These are phyloP conservation scores for Populus hybrid DNA, from an alignment of 441 rosid species.

Conservation along the genomic window DNA sequence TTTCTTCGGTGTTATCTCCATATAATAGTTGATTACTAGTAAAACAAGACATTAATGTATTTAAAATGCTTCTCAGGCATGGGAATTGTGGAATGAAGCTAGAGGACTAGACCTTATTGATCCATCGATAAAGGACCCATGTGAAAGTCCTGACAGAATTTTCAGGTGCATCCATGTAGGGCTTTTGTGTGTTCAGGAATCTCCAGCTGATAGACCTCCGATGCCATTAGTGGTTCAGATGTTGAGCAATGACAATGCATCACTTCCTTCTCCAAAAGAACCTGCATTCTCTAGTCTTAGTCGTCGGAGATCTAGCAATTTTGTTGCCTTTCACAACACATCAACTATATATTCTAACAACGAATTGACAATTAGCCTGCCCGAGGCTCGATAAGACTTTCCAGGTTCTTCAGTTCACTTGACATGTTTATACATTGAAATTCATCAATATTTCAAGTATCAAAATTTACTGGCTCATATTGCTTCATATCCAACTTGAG, in stretches of 20 bases:
- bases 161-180: background rate
- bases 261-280: background rate
- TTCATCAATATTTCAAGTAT: too few relatives aligned
- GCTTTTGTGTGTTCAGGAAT: background rate
- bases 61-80: background rate
- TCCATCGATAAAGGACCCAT: background rate
- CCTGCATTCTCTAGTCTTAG: background rate
- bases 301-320: background rate
- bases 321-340: background rate
- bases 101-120: background rate
- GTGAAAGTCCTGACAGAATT: background rate
- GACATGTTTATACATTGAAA: too few relatives aligned
- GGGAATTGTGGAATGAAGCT: background rate
- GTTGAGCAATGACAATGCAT: constrained; percentile 1
- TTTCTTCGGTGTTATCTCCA: background rate
- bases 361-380: background rate
- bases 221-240: background rate
- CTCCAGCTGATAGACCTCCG: background rate
- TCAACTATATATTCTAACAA: background rate
- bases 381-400: background rate
- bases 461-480: too few relatives aligned
- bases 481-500: too few relatives aligned
- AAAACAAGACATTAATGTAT: background rate
- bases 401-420: too few relatives aligned
- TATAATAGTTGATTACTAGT: background rate